Evolutionary conservation across 2,329 filamentous ascomycete genomes (phyloP).

Genomic region (Colletotrichum paranaense): DNA sequence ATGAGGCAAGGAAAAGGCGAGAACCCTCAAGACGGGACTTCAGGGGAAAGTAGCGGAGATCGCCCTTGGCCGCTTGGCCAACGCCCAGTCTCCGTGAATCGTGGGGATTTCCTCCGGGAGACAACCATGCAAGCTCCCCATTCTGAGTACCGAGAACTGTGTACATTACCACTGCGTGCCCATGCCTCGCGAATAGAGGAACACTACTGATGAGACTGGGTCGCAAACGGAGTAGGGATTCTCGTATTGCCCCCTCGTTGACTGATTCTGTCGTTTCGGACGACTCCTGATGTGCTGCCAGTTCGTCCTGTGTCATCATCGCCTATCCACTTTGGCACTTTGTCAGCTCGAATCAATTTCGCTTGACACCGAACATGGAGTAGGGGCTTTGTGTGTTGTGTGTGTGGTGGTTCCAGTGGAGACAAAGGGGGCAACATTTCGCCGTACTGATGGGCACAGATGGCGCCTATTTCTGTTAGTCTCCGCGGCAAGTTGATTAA

Average conservation of each 20-base stretch:
- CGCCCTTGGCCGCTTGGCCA: neutral
- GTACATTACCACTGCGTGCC: no score
- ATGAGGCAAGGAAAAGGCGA: neutral
- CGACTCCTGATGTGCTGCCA: neutral
- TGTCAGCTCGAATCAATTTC: conserved; percentile 11
- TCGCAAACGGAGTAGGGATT: neutral
- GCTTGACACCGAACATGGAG: conserved; percentile 3
- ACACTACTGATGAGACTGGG: neutral
- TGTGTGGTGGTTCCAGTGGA: neutral
- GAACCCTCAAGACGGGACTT: neutral
- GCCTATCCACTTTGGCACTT: neutral
- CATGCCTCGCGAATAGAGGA: neutral
- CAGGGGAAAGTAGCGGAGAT: neutral
- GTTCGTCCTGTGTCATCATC: neutral
- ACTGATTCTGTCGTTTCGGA: neutral
- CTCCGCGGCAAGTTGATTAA: conserved; percentile 1
- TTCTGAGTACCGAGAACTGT: neutral
- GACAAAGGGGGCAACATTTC: neutral
- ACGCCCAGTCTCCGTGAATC: neutral
- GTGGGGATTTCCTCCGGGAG: neutral
- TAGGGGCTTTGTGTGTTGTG: neutral
- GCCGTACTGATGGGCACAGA: neutral
- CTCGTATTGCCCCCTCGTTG: neutral
- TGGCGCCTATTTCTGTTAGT: neutral
- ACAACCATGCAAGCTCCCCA: neutral